Evolutionary conservation across 257 asterid genomes (phyloP).

Genomic region (Buddleja alternifolia): DNA sequence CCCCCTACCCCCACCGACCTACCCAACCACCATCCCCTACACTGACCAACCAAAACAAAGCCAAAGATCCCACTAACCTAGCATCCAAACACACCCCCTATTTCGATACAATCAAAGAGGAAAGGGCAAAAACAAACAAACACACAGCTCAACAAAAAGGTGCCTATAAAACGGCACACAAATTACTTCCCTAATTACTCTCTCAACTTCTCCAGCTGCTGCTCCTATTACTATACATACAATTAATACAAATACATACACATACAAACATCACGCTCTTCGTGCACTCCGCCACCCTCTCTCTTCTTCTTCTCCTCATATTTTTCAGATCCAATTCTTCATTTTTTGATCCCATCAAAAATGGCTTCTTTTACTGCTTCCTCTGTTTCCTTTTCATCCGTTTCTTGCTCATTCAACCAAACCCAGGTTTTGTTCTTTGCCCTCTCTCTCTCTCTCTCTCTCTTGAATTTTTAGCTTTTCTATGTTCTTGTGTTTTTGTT

Average conservation of each 20-base stretch:
- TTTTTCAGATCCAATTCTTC: conserved; percentile 40
- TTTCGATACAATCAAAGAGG: conserved; percentile 34
- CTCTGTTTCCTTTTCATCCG: conserved; percentile 43
- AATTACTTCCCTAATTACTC: conserved; percentile 9
- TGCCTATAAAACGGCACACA: conserved; percentile 30
- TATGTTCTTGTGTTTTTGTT: not conserved
- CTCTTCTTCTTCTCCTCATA: not conserved
- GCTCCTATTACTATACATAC: no score
- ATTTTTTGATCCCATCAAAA: conserved; percentile 33
- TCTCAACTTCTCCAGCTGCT: conserved; percentile 2
- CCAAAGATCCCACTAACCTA: not conserved
- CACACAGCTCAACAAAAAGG: not conserved
- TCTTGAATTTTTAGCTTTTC: no score
- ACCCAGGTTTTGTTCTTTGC: conserved; percentile 50
- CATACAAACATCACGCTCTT: conserved; percentile 42
- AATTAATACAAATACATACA: no score
- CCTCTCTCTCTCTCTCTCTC: no score
- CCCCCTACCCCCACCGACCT: not conserved
- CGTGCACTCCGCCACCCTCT: conserved; percentile 68
- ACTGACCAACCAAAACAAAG: not conserved
- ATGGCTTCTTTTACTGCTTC: conserved; percentile 78
- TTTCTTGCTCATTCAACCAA: conserved; percentile 56
- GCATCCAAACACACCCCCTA: conserved; percentile 23
- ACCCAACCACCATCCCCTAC: no score
- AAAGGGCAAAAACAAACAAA: conserved; percentile 1